Evolutionary conservation across 2,329 filamentous ascomycete species (phyloP).

Genomic region (Nothophoma quercina): DNA sequence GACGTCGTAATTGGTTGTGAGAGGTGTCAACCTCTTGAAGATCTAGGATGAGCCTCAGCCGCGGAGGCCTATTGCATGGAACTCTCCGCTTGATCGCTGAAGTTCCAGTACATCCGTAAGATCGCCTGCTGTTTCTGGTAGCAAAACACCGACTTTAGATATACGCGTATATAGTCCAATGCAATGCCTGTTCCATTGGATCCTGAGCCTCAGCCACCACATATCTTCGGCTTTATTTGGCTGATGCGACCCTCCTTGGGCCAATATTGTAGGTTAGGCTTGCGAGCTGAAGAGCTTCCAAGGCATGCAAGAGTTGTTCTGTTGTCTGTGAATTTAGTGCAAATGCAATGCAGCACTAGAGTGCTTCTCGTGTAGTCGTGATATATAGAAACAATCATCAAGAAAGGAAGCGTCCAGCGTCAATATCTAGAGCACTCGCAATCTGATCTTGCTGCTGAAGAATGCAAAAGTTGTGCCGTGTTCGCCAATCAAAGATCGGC

Average conservation of each 20-base stretch:
- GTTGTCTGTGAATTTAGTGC: background rate
- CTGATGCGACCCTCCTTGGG: background rate
- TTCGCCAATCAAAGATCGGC: background rate
- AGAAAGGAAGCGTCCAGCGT: too few species aligned
- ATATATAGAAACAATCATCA: too few species aligned
- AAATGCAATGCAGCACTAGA: too few species aligned
- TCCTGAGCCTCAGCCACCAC: background rate
- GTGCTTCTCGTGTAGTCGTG: too few species aligned
- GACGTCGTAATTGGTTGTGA: background rate
- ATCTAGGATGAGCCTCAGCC: background rate
- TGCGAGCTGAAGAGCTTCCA: background rate
- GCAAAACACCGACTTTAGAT: background rate
- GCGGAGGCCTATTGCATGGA: conserved; percentile 1
- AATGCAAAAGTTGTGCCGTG: too few species aligned
- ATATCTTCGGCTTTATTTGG: background rate
- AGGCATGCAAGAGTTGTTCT: background rate
- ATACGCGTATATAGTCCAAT: background rate
- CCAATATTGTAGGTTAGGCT: background rate
- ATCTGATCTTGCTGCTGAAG: too few species aligned
- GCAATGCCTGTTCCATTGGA: background rate
- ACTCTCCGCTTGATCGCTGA: conserved; percentile 2
- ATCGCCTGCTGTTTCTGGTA: background rate
- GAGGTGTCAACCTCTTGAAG: background rate
- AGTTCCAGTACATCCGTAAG: conserved; percentile 1
- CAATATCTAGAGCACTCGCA: too few species aligned